Evolutionary conservation across 805 yeast species (phyloP), one percentile per base, ranked within the genome.

Genomic region (Lipomyces anomalus): DNA sequence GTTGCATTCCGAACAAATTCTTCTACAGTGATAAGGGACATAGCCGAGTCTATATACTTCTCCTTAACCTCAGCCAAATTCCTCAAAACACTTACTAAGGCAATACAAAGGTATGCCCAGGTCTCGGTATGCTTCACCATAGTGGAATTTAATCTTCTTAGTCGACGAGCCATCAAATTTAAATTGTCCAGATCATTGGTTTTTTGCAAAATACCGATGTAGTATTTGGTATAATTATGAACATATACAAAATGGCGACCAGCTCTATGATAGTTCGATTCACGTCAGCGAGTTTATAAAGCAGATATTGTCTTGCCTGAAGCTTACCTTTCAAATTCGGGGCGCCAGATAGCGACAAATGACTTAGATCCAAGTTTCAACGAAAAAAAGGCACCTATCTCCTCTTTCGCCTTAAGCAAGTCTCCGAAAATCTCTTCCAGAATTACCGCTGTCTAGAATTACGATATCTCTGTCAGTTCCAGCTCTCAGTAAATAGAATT

Each of bases 181-280:
- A 92, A 66, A 0, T 79, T 69, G 13, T 73, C 74, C 38, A 82
- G 68, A 56, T 87, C 90, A 6, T 70, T 65, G 6, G 74, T 68
- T 22, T 68, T 63, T 28, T 71, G 66, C 21, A 85, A 62, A 21
- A 89, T 58, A 20, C 74, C 74, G 38, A 83, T 73, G 56, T 73
- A 80, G 58, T 81, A 83, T 38, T 67, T 61, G 20, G 85, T 75
- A 59, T 92, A 90, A 43, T 79, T 77, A 52, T 71, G 74, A 26
- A 82, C 81, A 64, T 83, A 87, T 7, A 78, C 78, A 61, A 88
- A 90, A 64, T 90, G 96, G 56, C 84, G 86, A 0, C 99, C 99
- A 0, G 97, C 92, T 20, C 55, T 40, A 23, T 5, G 6, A 11
- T 20, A n/a, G 9, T 7, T 16, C n/a, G 5, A 7, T 18, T 34